phyloP scores from a whole-genome alignment of 108 stramenopile genomes.

The Thalassiosira profunda region DNA sequence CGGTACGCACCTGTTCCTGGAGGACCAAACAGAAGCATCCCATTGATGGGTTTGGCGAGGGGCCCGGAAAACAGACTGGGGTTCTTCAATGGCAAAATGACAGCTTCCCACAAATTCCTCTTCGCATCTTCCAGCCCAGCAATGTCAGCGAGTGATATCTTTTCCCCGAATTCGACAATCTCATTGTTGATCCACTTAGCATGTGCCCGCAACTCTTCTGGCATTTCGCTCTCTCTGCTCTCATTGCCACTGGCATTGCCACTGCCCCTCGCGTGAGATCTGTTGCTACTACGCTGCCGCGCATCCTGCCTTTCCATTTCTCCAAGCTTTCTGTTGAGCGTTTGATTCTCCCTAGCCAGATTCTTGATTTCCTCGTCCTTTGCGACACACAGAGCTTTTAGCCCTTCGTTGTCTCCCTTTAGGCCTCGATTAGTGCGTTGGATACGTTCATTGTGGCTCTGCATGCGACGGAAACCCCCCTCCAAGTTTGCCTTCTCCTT shows the following conservation, averaged over 20 bases:
- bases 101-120: constrained; percentile 85
- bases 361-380: too few species aligned
- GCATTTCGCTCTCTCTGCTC: constrained; percentile 79
- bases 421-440: too few species aligned
- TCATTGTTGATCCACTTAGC: constrained; percentile 91
- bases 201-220: constrained; percentile 80
- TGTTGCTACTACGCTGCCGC: too few species aligned
- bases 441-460: too few species aligned
- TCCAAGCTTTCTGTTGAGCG: too few species aligned
- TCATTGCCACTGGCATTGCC: constrained; percentile 12
- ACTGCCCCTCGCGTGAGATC: too few species aligned
- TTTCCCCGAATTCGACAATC: constrained; percentile 77
- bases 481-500: too few species aligned
- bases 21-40: constrained; percentile 58
- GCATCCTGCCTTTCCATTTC: too few species aligned
- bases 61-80: constrained; percentile 95
- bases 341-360: too few species aligned
- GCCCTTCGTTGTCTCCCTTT: too few species aligned
- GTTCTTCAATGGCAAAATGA: constrained; percentile 92
- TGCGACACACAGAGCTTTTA: too few species aligned
- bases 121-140: constrained; percentile 91
- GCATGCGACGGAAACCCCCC: too few species aligned
- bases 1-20: constrained; percentile 48
- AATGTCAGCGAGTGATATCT: constrained; percentile 91
- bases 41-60: constrained; percentile 61